These are phyloP conservation scores for Russula ochroleuca DNA, from an alignment of 768 basidiomycete genomes.

Conservation along the genomic window DNA sequence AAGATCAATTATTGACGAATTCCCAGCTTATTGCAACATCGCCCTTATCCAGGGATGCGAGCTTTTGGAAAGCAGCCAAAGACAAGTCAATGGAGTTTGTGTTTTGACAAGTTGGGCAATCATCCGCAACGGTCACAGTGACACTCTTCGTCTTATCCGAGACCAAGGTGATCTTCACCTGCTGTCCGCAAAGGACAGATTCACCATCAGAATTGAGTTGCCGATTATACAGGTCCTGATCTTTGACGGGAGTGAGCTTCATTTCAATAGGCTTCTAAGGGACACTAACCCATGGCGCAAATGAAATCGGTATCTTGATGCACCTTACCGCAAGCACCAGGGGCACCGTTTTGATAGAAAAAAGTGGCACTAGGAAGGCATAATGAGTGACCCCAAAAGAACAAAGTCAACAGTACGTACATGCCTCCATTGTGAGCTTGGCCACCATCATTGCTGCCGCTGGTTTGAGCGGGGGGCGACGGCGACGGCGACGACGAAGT, in stretches of 20 bases:
- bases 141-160: too few species aligned
- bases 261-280: background rate
- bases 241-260: slow-evolving; percentile 32
- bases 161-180: slow-evolving; percentile 62
- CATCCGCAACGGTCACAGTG: slow-evolving; percentile 66
- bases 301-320: slow-evolving; percentile 55
- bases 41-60: slow-evolving; percentile 51
- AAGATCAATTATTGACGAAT: slow-evolving; percentile 7
- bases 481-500: background rate
- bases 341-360: slow-evolving; percentile 48
- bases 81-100: slow-evolving; percentile 71
- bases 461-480: background rate
- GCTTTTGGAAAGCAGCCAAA: slow-evolving; percentile 55
- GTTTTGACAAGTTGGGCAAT: slow-evolving; percentile 60
- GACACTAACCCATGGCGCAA: slow-evolving; percentile 55
- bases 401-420: slow-evolving; percentile 6
- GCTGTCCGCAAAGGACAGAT: slow-evolving; percentile 53
- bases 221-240: slow-evolving; percentile 41
- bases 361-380: slow-evolving; percentile 39
- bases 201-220: too few species aligned
- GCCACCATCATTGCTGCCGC: background rate
- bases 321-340: slow-evolving; percentile 74
- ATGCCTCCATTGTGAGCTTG: background rate
- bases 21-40: slow-evolving; percentile 50
- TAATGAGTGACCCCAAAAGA: background rate